phyloP scores from a whole-genome alignment of 441 rosid genomes.

The Adansonia gregorii region DNA sequence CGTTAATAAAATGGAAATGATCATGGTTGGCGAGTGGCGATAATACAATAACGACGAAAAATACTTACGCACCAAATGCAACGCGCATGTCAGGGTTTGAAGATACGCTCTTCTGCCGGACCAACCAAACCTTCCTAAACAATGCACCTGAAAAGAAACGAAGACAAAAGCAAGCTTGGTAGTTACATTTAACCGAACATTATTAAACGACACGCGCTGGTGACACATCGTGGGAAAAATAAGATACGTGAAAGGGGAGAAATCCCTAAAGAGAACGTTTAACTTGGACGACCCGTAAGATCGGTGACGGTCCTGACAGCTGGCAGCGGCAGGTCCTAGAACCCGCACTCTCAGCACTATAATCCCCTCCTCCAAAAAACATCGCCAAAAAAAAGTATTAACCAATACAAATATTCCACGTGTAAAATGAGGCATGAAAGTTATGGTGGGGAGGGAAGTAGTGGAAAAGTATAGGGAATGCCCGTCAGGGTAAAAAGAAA shows the following conservation, averaged over 20 bases:
- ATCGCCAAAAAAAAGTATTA: not conserved
- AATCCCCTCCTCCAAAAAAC: not conserved
- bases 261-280: conserved; percentile 10
- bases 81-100: not conserved
- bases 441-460: not conserved
- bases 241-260: not conserved
- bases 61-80: not conserved
- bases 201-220: not conserved
- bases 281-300: conserved; percentile 24
- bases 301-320: conserved; percentile 29
- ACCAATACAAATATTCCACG: not conserved
- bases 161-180: not conserved
- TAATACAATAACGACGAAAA: not conserved
- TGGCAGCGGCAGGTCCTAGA: conserved; percentile 28
- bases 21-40: no score
- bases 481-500: not conserved
- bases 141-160: not conserved
- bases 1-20: no score
- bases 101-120: not conserved
- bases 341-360: not conserved
- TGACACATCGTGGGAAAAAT: not conserved
- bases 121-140: not conserved
- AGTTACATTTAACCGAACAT: not conserved
- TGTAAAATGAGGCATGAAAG: not conserved
- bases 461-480: not conserved